Base-by-base conservation (phyloP, 495 filamentous ascomycete species). In the Podospora sp. region DNA sequence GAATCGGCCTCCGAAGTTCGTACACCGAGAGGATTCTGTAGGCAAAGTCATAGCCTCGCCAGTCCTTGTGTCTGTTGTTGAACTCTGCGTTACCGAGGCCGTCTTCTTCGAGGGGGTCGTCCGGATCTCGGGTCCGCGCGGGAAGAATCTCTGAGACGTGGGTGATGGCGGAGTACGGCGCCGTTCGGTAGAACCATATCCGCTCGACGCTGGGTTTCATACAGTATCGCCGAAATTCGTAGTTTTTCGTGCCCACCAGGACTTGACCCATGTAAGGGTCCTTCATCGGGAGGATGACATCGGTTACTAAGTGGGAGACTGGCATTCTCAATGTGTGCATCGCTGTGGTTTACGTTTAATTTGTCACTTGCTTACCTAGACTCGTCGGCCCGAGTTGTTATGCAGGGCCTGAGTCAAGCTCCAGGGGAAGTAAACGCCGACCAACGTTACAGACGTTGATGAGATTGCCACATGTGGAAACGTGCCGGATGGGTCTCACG, bases 221-320 rank as follows among this genome's bases (percentile, higher is more conserved):
- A 9, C 60, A 36, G 60, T 62, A 62, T 62, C 24, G 46, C 14
- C 60, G 60, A n/a, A 62, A 62, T 16, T 62, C 60, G 24, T 62
- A 51, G 21, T 51, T 62, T 35, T 51, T 62, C 8, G 60, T 51
- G 36, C 35, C 61, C 6, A 12, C 7, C 9, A 59, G 5, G 27
- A 49, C 35, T 20, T 49, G 21, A 4, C 20, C 20, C 63, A 59
- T 62, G 36, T 62, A 62, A 1, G 60, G 60, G 21, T 62, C 60
- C n/a, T 46, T 36, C 60, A 49, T 62, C 7, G 60, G 60, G 20
- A 62, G 36, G 36, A 62, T 62, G n/a, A 62, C 35, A 24, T 62
- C 35, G 6, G 36, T 62, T 22, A 1, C 12, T 6, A 33, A 62
- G 33, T 22, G 21, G 24, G 14, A 22, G 2, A n/a, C 7, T 55